A percentile compares a stretch with the other conserved stretches of the same genome.
Evolutionary conservation across 257 asterid species (phyloP).

Genomic region (Plantago major): DNA sequence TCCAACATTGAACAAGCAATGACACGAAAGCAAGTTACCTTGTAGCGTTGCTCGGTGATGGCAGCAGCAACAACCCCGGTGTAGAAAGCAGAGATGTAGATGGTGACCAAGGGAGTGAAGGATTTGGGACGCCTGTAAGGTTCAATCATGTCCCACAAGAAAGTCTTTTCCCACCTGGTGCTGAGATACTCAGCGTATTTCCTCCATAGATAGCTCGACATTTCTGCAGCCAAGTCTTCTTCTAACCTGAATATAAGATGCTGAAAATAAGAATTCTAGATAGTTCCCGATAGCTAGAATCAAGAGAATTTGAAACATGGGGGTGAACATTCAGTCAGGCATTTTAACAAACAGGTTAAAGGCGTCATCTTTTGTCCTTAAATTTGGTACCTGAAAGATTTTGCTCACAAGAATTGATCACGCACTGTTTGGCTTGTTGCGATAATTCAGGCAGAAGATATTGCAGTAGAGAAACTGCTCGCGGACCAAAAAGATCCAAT

Average conservation of each 20-base stretch:
- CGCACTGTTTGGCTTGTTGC: no score
- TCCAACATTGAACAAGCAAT: no score
- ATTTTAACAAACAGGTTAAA: conserved; percentile 24
- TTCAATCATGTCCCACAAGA: conserved; percentile 92
- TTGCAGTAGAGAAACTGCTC: no score
- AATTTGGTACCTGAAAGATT: not conserved
- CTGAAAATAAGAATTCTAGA: conserved; percentile 13
- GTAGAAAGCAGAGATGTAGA: conserved; percentile 70
- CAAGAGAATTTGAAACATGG: not conserved
- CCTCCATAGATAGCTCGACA: conserved; percentile 79
- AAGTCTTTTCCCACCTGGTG: conserved; percentile 70
- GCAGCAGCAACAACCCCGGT: conserved; percentile 89
- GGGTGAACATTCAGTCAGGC: conserved; percentile 12
- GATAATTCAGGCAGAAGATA: no score
- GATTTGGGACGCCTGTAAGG: conserved; percentile 80
- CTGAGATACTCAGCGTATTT: conserved; percentile 76
- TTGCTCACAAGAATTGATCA: not conserved
- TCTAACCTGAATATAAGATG: conserved; percentile 15
- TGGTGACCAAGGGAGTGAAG: conserved; percentile 68
- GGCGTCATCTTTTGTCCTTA: not conserved
- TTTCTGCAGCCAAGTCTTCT: conserved; percentile 18
- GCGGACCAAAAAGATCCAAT: no score
- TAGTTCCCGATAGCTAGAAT: not conserved
- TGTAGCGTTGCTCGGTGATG: conserved; percentile 70
- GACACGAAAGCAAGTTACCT: conserved; percentile 30